Evolutionary conservation across 495 filamentous ascomycete species (phyloP), one percentile per base, ranked within the genome.

Genomic region (Penicillium crystallinum): DNA sequence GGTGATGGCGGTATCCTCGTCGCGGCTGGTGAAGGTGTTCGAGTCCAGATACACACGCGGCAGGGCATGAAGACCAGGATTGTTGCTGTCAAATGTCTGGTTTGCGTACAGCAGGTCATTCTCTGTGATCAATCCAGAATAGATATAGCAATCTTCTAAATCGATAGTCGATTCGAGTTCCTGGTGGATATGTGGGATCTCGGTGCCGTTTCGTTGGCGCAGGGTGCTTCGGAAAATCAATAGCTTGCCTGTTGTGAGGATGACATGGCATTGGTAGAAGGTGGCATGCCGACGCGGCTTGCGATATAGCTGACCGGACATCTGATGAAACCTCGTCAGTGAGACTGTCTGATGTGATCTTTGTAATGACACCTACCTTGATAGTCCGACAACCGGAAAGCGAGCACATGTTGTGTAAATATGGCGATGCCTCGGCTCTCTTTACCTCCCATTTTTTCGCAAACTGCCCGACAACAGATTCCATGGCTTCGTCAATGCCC

Each of bases 381-480:
- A 90, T 84, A 15, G 82, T 69, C 34, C 86, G 80, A 54, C 86
- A 90, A 29, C 76, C 78, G 11, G 81, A 74, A 15, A 89, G 72
- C 9, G 77, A 74, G 63, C 86, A 90, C 65, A 88, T 77, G 57
- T 89, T 85, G 66, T 87, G 87, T 17, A 89, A 61, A 35, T 81
- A 70, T 11, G 85, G 78, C 3, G 80, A 86, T 18, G 86, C 84
- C 49, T 78, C 75, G 2, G 84, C 79, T 51, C 82, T 74, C 22
- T 75, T 81, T 23, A 90, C 84, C 61, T 90, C 86, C 86, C 86
- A 90, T 54, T 89, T 89, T 38, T 72, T 67, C 0, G 82, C 85
- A 58, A 82, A 86, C 56, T 87, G 84, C 10, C 86, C 86, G 17
- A 90, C 62, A 29, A 78, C 64, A 2, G 86, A 83, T 64, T 90